These are phyloP conservation scores for Peribolospora baueri DNA, from an alignment of 768 basidiomycete genomes.

Conservation along the genomic window DNA sequence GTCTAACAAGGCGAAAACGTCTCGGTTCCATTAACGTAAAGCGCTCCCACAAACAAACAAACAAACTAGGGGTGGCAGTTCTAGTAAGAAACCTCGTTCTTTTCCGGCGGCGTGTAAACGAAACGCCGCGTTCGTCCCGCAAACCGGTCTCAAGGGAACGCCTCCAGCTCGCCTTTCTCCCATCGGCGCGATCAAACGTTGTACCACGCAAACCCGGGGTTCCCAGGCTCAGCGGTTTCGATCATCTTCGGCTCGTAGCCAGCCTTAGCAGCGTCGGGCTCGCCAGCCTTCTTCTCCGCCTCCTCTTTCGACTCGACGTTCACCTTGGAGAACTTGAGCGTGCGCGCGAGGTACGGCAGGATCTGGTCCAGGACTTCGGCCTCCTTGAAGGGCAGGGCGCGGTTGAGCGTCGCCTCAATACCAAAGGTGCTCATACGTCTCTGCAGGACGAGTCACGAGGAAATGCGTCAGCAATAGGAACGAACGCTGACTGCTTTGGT, in stretches of 20 bases:
- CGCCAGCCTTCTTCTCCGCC: slow-evolving; percentile 18
- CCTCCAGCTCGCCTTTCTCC: no score
- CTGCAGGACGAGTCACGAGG: neutral
- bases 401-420: slow-evolving; percentile 48
- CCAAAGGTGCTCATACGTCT: neutral
- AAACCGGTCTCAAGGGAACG: no score
- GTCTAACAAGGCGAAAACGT: no score
- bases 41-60: no score
- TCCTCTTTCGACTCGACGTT: slow-evolving; percentile 50
- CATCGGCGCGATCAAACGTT: slow-evolving; percentile 21
- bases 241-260: slow-evolving; percentile 47
- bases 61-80: no score
- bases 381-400: slow-evolving; percentile 61
- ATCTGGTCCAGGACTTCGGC: slow-evolving; percentile 42
- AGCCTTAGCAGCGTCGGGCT: slow-evolving; percentile 22
- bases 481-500: no score
- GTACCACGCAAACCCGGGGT: slow-evolving; percentile 64
- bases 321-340: slow-evolving; percentile 17
- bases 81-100: no score
- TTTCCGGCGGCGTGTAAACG: no score
- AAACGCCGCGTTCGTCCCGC: no score
- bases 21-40: no score
- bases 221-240: slow-evolving; percentile 67
- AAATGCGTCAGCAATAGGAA: no score
- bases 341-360: slow-evolving; percentile 50